A percentile compares a stretch with the other conserved stretches of the same genome.
Conservation (phyloP, 306 rosid genomes). For the Astragalus membranaceus region DNA sequence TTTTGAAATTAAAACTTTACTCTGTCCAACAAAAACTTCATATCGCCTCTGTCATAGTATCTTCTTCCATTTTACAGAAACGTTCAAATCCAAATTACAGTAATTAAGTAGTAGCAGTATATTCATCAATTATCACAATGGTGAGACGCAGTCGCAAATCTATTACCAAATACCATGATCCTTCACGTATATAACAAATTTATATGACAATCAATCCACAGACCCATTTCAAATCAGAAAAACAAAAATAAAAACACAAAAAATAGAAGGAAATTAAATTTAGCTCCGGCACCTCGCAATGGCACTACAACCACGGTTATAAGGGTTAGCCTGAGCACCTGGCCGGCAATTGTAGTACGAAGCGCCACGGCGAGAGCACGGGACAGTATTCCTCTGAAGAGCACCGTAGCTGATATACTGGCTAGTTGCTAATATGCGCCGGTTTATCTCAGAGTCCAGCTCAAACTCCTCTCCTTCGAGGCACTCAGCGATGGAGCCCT, state of each 20-base stretch:
- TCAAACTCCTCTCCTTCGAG: slow-evolving; percentile 47
- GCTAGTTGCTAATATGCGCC: slow-evolving; percentile 69
- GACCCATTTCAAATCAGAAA: slow-evolving; percentile 16
- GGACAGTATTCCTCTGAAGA: slow-evolving; percentile 72
- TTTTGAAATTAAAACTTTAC: background rate
- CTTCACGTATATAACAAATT: background rate
- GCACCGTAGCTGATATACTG: slow-evolving; percentile 85
- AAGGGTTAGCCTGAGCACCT: slow-evolving; percentile 83
- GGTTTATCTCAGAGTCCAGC: slow-evolving; percentile 61
- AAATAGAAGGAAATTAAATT: background rate
- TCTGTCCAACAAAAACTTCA: background rate
- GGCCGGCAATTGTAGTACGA: slow-evolving; percentile 83
- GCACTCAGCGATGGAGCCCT: slow-evolving; percentile 61
- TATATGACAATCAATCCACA: slow-evolving; percentile 17
- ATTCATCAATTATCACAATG: too few relatives aligned
- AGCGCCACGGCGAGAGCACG: slow-evolving; percentile 83
- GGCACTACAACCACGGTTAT: slow-evolving; percentile 77
- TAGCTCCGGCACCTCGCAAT: slow-evolving; percentile 88
- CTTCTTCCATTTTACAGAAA: background rate
- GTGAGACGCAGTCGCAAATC: too few relatives aligned
- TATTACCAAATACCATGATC: too few relatives aligned
- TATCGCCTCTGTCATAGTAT: background rate
- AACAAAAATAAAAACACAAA: background rate
- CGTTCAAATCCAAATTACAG: background rate
- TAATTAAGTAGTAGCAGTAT: too few relatives aligned